A percentile compares a stretch with the other conserved stretches of the same genome.
phyloP scores from a whole-genome alignment of 495 filamentous ascomycete genomes.

The Podospora pseudoanserina region DNA sequence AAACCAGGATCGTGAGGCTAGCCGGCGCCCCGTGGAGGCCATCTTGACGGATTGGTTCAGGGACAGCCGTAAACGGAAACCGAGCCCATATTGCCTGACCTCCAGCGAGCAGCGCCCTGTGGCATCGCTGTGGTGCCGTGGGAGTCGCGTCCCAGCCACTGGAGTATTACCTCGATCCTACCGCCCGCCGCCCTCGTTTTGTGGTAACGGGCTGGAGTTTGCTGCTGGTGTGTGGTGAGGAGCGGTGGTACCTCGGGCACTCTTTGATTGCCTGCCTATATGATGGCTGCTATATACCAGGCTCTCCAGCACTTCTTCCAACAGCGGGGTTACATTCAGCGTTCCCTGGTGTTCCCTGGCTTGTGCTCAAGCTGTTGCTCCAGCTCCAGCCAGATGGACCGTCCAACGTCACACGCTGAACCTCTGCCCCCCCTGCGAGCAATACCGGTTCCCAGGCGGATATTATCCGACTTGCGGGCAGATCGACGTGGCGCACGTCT shows the following conservation, averaged over 20 bases:
- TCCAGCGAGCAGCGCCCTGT: neutral
- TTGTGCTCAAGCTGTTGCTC: neutral
- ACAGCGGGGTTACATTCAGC: constrained; percentile 12
- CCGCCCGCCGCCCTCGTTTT: constrained; percentile 8
- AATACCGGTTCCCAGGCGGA: constrained; percentile 34
- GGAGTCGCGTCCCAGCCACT: neutral
- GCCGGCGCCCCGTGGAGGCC: neutral
- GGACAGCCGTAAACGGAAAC: neutral
- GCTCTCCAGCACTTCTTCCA: constrained; percentile 7
- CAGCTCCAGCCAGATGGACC: constrained; percentile 12
- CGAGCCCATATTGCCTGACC: neutral
- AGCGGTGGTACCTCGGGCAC: constrained; percentile 37
- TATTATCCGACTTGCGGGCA: constrained; percentile 30
- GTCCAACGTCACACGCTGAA: constrained; percentile 22
- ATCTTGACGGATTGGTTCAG: neutral
- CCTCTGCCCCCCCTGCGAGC: constrained; percentile 24
- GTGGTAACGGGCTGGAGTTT: constrained; percentile 15
- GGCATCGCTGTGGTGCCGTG: neutral
- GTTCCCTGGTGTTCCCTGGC: constrained; percentile 6
- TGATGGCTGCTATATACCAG: constrained; percentile 23
- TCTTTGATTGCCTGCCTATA: constrained; percentile 39
- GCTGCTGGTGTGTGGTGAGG: constrained; percentile 16
- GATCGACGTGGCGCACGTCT: constrained; percentile 34
- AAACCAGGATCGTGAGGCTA: too few species aligned
- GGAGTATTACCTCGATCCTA: neutral